Percentiles rank a stretch among this genome's conserved stretches.
Conservation (phyloP, 352 stramenopile species). For the Pythium periplocum region DNA sequence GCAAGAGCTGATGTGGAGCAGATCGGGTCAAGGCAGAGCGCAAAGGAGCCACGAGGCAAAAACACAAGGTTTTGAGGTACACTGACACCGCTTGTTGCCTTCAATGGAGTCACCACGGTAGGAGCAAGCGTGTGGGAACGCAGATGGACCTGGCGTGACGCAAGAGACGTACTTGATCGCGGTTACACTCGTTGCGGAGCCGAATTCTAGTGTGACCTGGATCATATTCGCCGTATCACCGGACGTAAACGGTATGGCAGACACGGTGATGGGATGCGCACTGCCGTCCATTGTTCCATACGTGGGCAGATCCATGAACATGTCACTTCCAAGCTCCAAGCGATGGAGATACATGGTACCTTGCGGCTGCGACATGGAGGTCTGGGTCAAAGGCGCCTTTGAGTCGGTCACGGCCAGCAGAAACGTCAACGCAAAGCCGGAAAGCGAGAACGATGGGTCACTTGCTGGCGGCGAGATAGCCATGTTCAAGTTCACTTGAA, state of each 20-base stretch:
- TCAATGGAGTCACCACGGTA: not conserved
- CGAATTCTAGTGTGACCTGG: conserved; percentile 8
- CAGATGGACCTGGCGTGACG: not conserved
- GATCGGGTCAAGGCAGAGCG: conserved; percentile 3
- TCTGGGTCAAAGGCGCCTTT: not conserved
- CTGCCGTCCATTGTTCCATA: conserved; percentile 3
- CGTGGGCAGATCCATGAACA: conserved; percentile 7
- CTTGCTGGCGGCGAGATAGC: not conserved
- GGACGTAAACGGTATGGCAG: not conserved
- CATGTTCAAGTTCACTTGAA: not conserved
- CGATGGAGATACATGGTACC: conserved; percentile 9
- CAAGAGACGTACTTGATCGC: not conserved
- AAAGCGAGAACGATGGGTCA: not conserved
- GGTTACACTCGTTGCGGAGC: not conserved
- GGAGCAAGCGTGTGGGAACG: not conserved
- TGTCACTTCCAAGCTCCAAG: not conserved
- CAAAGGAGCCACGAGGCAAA: not conserved
- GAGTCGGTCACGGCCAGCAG: conserved; percentile 1
- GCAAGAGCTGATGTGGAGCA: not conserved
- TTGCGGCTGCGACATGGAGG: not conserved
- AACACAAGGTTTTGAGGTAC: not conserved
- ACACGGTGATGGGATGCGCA: not conserved
- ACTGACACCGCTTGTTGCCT: not conserved
- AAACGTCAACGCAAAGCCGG: conserved; percentile 4
- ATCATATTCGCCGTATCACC: conserved; percentile 1